Base-by-base conservation (phyloP, 257 asterid species). In the Solanum clarkiae region DNA sequence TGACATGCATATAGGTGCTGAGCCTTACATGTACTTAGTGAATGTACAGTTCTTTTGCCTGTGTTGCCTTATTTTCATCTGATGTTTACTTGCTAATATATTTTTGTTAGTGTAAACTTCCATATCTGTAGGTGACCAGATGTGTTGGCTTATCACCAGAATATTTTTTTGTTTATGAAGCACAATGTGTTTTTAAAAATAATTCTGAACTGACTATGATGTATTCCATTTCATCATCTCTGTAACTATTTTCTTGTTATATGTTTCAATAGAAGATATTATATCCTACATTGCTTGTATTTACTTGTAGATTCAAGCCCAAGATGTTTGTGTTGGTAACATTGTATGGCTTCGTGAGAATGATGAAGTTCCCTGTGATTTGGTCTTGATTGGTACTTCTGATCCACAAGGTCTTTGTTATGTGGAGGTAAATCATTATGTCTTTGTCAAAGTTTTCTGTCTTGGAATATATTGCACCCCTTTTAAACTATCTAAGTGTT, bases 321-420 rank as follows among this genome's bases (percentile, higher is more conserved):
- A 97, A 91, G 92, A 97, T 83, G 88, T 97, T 90, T 91, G 84
- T 88, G 95, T 95, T 82, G 99, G 99, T 57, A 94, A 93, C 91
- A 88, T 97, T 66, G 98, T 97, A 62, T 97, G 98, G 99, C 91
- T 97, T 84, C 98, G 99, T 29, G 99, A 97, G 91, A 97, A 97
- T 92, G 99, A 97, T 89, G 99, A 97, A 90, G 97, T 94, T 80
- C 98, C 99, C 84, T 97, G 98, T 90, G 99, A 97, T 93, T 95
- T 97, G 84, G 92, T 94, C 85, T 90, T 97, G 90, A 94, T 97
- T 86, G 99, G 99, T 88, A 91, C 98, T 32, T 90, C 98, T 82
- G 99, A 97, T 89, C 94, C 98, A 55, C 97, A 87, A 88, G 99
- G 98, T 57, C 86, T 93, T 88, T 97, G 99, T 88, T 95, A 93